Conservation (phyloP, 1,284 basidiomycete genomes). For the Malassezia arunalokei region DNA sequence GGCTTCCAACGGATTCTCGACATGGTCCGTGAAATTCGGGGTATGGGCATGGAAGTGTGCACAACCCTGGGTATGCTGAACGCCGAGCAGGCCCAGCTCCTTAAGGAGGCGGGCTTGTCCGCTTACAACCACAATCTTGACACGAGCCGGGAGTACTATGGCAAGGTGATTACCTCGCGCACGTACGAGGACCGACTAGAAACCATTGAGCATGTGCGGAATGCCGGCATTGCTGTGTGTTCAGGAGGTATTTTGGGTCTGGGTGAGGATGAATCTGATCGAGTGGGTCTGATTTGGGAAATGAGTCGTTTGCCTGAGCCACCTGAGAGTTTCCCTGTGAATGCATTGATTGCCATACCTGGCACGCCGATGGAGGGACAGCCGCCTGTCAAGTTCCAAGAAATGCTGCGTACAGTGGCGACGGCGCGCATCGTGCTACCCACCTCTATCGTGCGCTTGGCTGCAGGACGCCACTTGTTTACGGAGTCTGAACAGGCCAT, state of each 20-base stretch:
- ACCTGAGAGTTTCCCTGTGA: constrained; percentile 96
- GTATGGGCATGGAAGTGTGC: constrained; percentile 60
- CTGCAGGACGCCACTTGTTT: constrained; percentile 81
- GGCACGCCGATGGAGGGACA: constrained; percentile 55
- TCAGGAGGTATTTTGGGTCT: constrained; percentile 92
- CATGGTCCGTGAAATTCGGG: constrained; percentile 63
- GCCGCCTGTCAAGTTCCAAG: constrained; percentile 55
- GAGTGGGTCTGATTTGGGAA: constrained; percentile 88
- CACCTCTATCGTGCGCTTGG: constrained; percentile 79
- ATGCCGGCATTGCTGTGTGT: constrained; percentile 92
- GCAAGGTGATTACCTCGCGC: constrained; percentile 82
- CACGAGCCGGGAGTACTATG: constrained; percentile 93
- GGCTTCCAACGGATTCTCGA: constrained; percentile 85
- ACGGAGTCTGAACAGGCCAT: constrained; percentile 86
- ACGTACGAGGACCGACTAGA: constrained; percentile 84
- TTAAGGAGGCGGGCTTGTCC: constrained; percentile 89
- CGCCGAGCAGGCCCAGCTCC: constrained; percentile 68
- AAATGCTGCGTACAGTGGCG: constrained; percentile 81
- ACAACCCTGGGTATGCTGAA: constrained; percentile 94
- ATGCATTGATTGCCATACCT: constrained; percentile 64
- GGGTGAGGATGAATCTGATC: constrained; percentile 78
- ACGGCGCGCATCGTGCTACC: constrained; percentile 88
- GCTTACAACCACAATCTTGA: constrained; percentile 99
- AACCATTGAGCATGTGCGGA: constrained; percentile 77
- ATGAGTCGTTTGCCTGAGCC: constrained; percentile 79